Percentiles rank a stretch among this genome's conserved stretches.
Evolutionary conservation across 768 basidiomycete genomes (phyloP).

Genomic region (Exidia glandulosa): DNA sequence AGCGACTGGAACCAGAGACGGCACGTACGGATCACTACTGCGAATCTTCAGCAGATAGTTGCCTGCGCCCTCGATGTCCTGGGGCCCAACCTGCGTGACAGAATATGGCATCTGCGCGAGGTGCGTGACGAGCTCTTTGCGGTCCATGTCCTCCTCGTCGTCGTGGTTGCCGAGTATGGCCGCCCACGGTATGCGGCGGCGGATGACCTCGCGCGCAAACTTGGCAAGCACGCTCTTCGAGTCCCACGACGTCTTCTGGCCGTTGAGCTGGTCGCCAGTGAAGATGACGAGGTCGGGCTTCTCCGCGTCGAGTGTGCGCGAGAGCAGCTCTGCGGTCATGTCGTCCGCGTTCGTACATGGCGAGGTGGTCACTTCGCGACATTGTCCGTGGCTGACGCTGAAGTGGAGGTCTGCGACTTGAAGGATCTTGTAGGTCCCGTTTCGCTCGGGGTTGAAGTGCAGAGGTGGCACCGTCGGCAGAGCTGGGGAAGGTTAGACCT

Average conservation of each 20-base stretch:
- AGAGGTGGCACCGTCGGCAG: slow-evolving; percentile 58
- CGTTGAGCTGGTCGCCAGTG: slow-evolving; percentile 88
- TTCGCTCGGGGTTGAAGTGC: slow-evolving; percentile 51
- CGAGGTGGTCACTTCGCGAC: slow-evolving; percentile 53
- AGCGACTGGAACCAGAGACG: not conserved
- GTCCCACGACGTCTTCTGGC: slow-evolving; percentile 85
- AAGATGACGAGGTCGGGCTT: slow-evolving; percentile 89
- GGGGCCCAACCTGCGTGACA: slow-evolving; percentile 69
- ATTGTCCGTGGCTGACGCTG: slow-evolving; percentile 66
- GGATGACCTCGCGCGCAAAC: slow-evolving; percentile 67
- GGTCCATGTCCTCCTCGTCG: slow-evolving; percentile 51
- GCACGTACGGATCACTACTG: slow-evolving; percentile 73
- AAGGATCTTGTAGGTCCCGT: slow-evolving; percentile 81
- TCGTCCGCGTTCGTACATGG: slow-evolving; percentile 62
- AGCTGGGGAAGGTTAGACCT: not conserved
- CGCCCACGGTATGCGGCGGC: slow-evolving; percentile 77
- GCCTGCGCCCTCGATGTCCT: slow-evolving; percentile 77
- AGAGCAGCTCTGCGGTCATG: slow-evolving; percentile 64
- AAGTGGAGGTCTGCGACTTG: slow-evolving; percentile 93
- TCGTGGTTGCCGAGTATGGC: slow-evolving; percentile 95
- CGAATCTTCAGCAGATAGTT: slow-evolving; percentile 82
- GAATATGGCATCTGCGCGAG: slow-evolving; percentile 82
- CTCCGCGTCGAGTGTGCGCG: slow-evolving; percentile 59
- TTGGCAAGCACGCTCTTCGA: slow-evolving; percentile 80
- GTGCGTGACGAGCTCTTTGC: slow-evolving; percentile 49